Evolutionary conservation across 352 stramenopile species (phyloP).

Genomic region (Globisporangium splendens): DNA sequence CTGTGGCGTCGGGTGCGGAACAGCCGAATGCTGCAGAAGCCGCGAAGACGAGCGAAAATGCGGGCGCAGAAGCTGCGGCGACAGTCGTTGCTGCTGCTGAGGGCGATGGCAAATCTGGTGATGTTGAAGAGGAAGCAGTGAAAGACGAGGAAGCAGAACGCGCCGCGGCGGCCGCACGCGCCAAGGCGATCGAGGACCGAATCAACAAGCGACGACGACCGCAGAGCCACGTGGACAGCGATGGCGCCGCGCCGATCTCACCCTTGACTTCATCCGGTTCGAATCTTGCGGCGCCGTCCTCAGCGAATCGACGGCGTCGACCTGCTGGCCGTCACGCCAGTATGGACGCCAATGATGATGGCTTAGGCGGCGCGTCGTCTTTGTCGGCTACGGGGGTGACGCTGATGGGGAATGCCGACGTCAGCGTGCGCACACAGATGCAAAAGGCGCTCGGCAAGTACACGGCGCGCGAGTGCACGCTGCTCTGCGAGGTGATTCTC

Average conservation of each 20-base stretch:
- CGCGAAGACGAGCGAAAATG: neutral
- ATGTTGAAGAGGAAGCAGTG: neutral
- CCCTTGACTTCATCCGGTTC: neutral
- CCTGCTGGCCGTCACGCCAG: constrained; percentile 1
- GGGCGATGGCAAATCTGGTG: neutral
- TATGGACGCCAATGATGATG: too few relatives aligned
- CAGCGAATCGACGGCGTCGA: constrained; percentile 7
- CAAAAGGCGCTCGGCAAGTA: constrained; percentile 40
- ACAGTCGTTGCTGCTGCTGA: neutral
- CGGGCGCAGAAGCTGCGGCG: too few relatives aligned
- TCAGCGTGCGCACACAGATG: constrained; percentile 14
- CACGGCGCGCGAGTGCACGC: constrained; percentile 41
- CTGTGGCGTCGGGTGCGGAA: neutral
- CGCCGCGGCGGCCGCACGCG: too few relatives aligned
- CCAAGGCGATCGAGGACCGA: constrained; percentile 2
- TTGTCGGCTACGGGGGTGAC: neutral
- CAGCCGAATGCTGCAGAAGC: neutral
- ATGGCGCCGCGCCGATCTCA: neutral
- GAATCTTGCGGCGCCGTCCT: neutral
- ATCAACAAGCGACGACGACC: constrained; percentile 7
- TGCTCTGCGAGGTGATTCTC: constrained; percentile 56
- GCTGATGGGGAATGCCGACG: constrained; percentile 16
- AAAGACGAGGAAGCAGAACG: constrained; percentile 3
- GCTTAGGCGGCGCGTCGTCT: neutral
- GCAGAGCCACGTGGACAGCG: neutral